phyloP scores from a whole-genome alignment of 176 grass and related monocot species.

The Musa acuminata region DNA sequence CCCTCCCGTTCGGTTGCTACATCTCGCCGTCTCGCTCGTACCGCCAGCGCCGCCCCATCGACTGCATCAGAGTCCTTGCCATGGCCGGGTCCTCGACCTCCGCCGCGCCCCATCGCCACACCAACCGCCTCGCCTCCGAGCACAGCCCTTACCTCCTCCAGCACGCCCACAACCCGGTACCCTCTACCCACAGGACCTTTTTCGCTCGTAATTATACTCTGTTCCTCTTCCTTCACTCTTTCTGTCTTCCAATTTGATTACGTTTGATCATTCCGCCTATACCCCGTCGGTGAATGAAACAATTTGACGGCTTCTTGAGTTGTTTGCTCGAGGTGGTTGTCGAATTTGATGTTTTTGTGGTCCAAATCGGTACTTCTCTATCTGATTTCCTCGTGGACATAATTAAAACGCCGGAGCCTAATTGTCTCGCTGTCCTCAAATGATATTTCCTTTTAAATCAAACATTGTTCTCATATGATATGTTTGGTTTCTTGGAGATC shows the following conservation, averaged over 20 bases:
- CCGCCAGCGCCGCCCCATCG: constrained; percentile 15
- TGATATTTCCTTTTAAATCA: no score
- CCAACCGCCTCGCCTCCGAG: constrained; percentile 80
- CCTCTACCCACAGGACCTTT: not conserved
- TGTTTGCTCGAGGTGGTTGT: not conserved
- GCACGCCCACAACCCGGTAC: constrained; percentile 91
- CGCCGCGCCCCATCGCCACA: constrained; percentile 20
- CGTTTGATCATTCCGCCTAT: not conserved
- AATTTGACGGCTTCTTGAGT: not conserved
- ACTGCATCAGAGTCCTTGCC: constrained; percentile 5
- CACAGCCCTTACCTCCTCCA: constrained; percentile 98
- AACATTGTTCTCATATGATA: no score
- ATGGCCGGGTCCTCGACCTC: constrained; percentile 25
- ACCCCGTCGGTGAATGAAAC: not conserved
- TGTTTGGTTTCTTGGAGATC: no score
- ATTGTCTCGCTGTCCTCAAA: no score
- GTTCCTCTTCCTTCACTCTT: not conserved
- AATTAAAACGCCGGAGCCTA: no score
- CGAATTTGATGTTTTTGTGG: not conserved
- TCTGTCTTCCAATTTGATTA: not conserved
- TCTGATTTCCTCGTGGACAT: not conserved
- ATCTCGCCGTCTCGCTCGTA: not conserved
- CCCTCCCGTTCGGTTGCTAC: constrained; percentile 31
- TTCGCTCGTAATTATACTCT: not conserved
- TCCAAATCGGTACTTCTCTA: not conserved